Evolutionary conservation across 1,284 basidiomycete species (phyloP).

Genomic region (Puccinia hordei): DNA sequence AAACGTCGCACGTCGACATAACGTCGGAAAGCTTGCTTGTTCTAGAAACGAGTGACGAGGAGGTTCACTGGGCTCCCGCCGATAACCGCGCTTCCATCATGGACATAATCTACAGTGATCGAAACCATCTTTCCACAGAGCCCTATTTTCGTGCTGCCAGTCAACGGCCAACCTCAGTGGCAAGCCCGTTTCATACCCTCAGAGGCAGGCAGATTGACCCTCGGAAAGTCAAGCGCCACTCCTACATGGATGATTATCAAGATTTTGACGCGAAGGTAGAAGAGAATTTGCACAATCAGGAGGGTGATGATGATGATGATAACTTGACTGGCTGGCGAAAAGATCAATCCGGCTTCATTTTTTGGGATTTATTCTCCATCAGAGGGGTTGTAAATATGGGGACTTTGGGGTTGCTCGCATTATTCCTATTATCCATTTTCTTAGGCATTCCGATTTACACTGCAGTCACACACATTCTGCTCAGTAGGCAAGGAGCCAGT

Average conservation of each 20-base stretch:
- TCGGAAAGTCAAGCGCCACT: slow-evolving; percentile 17
- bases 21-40: background rate
- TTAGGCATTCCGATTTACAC: slow-evolving; percentile 16
- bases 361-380: slow-evolving; percentile 26
- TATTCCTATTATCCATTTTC: slow-evolving; percentile 43
- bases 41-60: slow-evolving; percentile 16
- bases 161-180: background rate
- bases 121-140: slow-evolving; percentile 6
- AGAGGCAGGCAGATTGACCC: slow-evolving; percentile 24
- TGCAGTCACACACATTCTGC: slow-evolving; percentile 25
- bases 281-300: slow-evolving; percentile 32
- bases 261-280: slow-evolving; percentile 33
- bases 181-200: background rate
- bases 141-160: slow-evolving; percentile 12
- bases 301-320: slow-evolving; percentile 47
- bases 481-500: slow-evolving; percentile 69
- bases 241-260: slow-evolving; percentile 40
- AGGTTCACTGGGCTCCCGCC: background rate
- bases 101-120: slow-evolving; percentile 14
- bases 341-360: background rate
- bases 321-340: slow-evolving; percentile 18
- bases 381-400: slow-evolving; percentile 41
- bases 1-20: background rate
- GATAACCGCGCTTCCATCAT: slow-evolving; percentile 9
- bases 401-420: slow-evolving; percentile 25